Conservation (phyloP, 768 basidiomycete species). For the Amanita muscaria region DNA sequence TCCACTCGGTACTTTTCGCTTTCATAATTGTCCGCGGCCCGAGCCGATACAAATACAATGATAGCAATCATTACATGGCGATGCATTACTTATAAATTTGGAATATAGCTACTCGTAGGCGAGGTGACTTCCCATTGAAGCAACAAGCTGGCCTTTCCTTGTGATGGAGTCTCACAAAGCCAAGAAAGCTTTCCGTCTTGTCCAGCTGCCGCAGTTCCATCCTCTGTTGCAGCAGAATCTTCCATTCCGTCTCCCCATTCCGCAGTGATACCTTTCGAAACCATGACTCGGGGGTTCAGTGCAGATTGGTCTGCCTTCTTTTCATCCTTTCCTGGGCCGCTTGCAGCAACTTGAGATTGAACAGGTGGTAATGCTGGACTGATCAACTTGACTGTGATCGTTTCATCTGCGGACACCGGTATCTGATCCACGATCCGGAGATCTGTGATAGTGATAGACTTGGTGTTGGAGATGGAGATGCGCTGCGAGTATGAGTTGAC, state of each 20-base stretch:
- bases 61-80: no score
- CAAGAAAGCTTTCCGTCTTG: constrained; percentile 28
- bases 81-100: no score
- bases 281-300: constrained; percentile 13
- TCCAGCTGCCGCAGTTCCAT: constrained; percentile 19
- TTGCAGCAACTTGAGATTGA: not conserved
- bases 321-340: constrained; percentile 8
- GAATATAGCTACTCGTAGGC: no score
- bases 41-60: no score
- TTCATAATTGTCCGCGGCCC: no score
- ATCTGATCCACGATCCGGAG: constrained; percentile 29
- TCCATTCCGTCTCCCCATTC: constrained; percentile 21
- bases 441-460: constrained; percentile 16
- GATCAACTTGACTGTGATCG: constrained; percentile 24
- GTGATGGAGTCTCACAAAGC: constrained; percentile 23
- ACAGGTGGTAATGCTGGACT: constrained; percentile 16
- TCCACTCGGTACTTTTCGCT: no score
- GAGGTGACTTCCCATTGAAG: constrained; percentile 28
- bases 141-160: constrained; percentile 21
- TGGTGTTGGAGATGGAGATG: constrained; percentile 30
- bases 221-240: constrained; percentile 14
- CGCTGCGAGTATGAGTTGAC: constrained; percentile 24
- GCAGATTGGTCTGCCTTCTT: not conserved
- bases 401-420: constrained; percentile 25
- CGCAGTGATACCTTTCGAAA: constrained; percentile 19